phyloP scores from a whole-genome alignment of 2,329 filamentous ascomycete genomes.

The Volutella citrinella region DNA sequence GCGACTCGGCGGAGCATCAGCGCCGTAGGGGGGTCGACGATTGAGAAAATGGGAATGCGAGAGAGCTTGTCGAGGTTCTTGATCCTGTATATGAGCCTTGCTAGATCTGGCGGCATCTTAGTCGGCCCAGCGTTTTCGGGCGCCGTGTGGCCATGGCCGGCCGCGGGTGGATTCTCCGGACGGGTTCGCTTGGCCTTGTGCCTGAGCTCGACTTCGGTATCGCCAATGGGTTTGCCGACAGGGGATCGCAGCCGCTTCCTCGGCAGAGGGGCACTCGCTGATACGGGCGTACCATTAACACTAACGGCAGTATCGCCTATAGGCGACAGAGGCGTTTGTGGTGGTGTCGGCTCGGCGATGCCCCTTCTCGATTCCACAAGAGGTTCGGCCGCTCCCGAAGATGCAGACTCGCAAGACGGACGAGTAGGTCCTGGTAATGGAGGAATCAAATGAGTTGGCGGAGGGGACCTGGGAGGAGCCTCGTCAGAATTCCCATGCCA shows the following conservation, averaged over 20 bases:
- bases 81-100: neutral
- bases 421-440: no score
- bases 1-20: neutral
- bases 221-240: neutral
- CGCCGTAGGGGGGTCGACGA: neutral
- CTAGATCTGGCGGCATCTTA: neutral
- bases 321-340: neutral
- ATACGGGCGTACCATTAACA: neutral
- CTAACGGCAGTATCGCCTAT: neutral
- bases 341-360: no score
- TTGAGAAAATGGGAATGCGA: neutral
- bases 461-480: no score
- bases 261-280: neutral
- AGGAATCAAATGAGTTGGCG: no score
- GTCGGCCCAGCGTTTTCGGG: neutral
- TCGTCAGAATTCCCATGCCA: no score
- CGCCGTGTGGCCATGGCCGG: no score
- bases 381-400: no score
- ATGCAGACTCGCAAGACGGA: no score
- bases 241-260: neutral
- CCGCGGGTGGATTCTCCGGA: no score
- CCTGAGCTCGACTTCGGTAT: neutral
- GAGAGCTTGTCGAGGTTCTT: conserved; percentile 1
- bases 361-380: no score
- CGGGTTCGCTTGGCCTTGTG: neutral